Base-by-base conservation (phyloP, 2,329 filamentous ascomycete species). In the Pseudogymnoascus pannorum region DNA sequence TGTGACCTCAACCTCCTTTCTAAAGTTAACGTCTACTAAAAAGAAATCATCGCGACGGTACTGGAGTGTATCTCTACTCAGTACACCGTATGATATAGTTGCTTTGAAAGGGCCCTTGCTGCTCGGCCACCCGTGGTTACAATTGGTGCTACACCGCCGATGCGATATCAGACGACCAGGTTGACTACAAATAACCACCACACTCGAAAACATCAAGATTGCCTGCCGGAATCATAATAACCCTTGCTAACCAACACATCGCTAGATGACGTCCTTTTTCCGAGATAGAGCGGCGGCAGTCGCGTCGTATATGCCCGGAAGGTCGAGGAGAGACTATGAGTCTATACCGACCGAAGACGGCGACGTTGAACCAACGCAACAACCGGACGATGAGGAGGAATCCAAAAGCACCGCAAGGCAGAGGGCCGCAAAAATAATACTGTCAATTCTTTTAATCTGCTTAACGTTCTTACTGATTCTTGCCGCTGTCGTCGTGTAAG, bases 131-230 rank as follows among this genome's bases (percentile, higher is more conserved):
- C 44, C 18, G 44, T 29, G n/a, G 44, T 54, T 54, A 54, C 44
- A 54, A 24, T 18, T 54, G 44, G 26, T 54, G 44, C 11, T 12
- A 29, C 44, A 20, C n/a, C 44, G n/a, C n/a, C 24, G n/a, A 12
- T 26, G 24, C 44, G n/a, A 54, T 54, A 54, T 54, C 44, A 54
- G 44, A 31, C 44, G 44, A 54, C 26, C 44, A 54, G 24, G 14
- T 51, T 24, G 14, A 54, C 24, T 54, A 24, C n/a, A 29, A 35
- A 44, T 44, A 24, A 1, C 20, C 12, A 8, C 44, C 24, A 18
- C 5, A 24, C 7, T 54, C 26, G n/a, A 54, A 26, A 31, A 31
- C 26, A 54, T 31, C 24, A 54, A 18, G 44, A 2, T 18, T 54
- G n/a, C n/a, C 26, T 4, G n/a, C 24, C 44, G 7, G 24, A 8